Evolutionary conservation across 2,329 filamentous ascomycete genomes (phyloP).

Genomic region (Ploettnerulaceae sp.): DNA sequence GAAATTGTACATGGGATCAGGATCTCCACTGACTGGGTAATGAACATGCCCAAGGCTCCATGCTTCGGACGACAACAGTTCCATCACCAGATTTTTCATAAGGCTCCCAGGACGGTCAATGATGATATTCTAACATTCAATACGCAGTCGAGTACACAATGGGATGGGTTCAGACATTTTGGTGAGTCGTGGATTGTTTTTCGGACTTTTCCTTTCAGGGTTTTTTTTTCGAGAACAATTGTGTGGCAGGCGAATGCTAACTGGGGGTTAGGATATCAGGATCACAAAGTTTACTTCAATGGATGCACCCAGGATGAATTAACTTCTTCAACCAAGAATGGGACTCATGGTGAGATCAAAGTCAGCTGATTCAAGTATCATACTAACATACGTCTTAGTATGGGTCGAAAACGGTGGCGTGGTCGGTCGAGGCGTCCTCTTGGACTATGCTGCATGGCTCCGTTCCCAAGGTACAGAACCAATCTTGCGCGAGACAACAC

Average conservation of each 20-base stretch:
- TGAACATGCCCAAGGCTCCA: slow-evolving; percentile 35
- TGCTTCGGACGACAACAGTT: slow-evolving; percentile 34
- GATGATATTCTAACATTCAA: slow-evolving; percentile 58
- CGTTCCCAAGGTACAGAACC: slow-evolving; percentile 35
- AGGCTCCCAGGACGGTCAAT: slow-evolving; percentile 40
- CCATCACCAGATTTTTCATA: slow-evolving; percentile 32
- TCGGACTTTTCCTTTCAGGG: too few species aligned
- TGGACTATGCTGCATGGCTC: slow-evolving; percentile 46
- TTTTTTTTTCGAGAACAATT: too few species aligned
- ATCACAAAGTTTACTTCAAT: too few species aligned
- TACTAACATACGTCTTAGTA: too few species aligned
- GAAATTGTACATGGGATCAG: slow-evolving; percentile 41
- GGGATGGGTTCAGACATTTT: slow-evolving; percentile 49
- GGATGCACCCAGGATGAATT: too few species aligned
- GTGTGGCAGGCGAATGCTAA: too few species aligned
- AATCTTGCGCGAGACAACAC: slow-evolving; percentile 29
- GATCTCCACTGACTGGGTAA: slow-evolving; percentile 31
- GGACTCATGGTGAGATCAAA: too few species aligned
- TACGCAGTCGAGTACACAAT: slow-evolving; percentile 53
- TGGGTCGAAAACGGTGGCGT: slow-evolving; percentile 41
- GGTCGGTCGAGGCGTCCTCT: slow-evolving; percentile 49
- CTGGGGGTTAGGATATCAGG: too few species aligned
- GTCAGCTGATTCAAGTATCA: too few species aligned
- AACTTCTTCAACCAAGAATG: too few species aligned
- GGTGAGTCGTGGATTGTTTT: too few species aligned